Evolutionary conservation across 2,329 filamentous ascomycete species (phyloP), one percentile per base, ranked within the genome.

Genomic region (Ophiobolus disseminans): DNA sequence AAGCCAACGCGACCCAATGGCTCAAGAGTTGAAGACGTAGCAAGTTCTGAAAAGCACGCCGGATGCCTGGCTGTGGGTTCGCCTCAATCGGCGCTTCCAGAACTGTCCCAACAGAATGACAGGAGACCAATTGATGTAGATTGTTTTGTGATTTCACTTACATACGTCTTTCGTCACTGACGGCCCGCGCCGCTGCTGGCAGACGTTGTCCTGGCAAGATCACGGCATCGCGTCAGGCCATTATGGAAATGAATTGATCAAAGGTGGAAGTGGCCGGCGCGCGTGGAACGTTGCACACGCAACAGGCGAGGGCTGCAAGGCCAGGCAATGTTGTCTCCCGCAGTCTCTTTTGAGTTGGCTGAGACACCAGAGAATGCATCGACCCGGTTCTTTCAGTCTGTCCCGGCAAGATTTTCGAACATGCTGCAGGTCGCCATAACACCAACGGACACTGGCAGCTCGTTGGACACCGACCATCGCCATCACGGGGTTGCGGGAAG

Each of bases 401-500:
- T 62, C 54, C 66, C 67, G 64, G 65, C 36, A 31, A 52, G 39
- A 60, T 54, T 61, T 54, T 64, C 55, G 57, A 62, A 58, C 51
- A 60, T 63, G 58, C 65, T 72, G 68, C 68, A 67, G 58, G 62
- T 60, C 53, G 68, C 65, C 66, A 71, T 66, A 58, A 64, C 51
- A 58, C 50, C 61, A 45, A 60, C 47, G 52, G 58, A 53, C 50
- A 45, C 53, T 65, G 50, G 45, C 46, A 58, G 39, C 38, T 68
- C 53, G 56, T 69, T 66, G 63, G 62, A 60, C 50, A 58, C 57
- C 57, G 53, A 51, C 46, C 55, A 58, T 65, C 38, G 53, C 53
- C 54, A 59, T 70, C 65, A 69, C 62, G 66, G 63, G 60, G 53
- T 59, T 39, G 50, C 69, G 69, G 69, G 68, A 72, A 68, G 68